Conservation (phyloP, 129 eudicot species). For the Solidago caesia region DNA sequence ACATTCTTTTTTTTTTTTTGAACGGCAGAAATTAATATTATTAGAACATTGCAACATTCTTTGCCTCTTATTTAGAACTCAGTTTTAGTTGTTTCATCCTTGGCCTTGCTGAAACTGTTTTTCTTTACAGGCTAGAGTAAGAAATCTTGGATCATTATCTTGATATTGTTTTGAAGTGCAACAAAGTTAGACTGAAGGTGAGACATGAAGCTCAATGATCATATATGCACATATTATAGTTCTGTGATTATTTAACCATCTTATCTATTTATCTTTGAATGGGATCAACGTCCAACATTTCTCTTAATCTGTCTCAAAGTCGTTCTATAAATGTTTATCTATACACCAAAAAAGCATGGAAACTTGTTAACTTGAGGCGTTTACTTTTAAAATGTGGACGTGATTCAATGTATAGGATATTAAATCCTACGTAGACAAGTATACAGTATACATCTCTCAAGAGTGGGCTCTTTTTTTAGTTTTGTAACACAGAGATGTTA, state of each 20-base stretch:
- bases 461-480: background rate
- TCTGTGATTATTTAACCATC: background rate
- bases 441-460: background rate
- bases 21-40: no score
- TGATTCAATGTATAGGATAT: background rate
- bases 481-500: background rate
- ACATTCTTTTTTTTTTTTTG: no score
- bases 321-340: slow-evolving; percentile 9
- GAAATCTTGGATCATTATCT: slow-evolving; percentile 95
- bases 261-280: slow-evolving; percentile 9
- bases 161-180: slow-evolving; percentile 90
- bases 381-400: background rate
- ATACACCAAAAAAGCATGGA: background rate
- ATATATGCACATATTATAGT: background rate
- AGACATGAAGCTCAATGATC: slow-evolving; percentile 5
- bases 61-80: background rate
- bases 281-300: background rate
- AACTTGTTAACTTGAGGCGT: background rate
- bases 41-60: slow-evolving; percentile 3
- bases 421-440: no score
- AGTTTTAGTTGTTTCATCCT: slow-evolving; percentile 10
- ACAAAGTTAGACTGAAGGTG: slow-evolving; percentile 96
- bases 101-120: slow-evolving; percentile 13
- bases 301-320: slow-evolving; percentile 1
- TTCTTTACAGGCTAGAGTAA: slow-evolving; percentile 72